Conservation (phyloP, 208 protist genomes). For the Leishmania guyanensis region DNA sequence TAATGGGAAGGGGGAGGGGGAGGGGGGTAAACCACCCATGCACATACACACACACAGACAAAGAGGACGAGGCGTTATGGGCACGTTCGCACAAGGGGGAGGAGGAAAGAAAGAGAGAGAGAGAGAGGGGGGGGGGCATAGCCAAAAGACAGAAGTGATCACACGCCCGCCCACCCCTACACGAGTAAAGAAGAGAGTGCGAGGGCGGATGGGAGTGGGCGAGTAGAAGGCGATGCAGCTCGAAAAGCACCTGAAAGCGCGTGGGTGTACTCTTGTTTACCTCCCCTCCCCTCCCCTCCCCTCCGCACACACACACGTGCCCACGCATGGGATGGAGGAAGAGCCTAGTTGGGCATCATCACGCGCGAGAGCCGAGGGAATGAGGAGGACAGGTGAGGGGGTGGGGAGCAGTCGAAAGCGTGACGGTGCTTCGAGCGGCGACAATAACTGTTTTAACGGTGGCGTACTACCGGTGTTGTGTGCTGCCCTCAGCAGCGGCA, state of each 20-base stretch:
- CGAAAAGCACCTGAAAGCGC: not conserved
- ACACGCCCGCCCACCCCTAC: not conserved
- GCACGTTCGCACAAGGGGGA: not conserved
- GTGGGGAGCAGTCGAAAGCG: not conserved
- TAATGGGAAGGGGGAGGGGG: not conserved
- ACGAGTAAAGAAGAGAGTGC: not conserved
- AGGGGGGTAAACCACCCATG: not conserved
- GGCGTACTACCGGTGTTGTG: not conserved
- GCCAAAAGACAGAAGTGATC: not conserved
- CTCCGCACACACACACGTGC: not conserved
- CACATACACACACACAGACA: not conserved
- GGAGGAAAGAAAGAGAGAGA: not conserved
- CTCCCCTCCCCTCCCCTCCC: too few species aligned
- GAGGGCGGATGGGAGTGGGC: not conserved
- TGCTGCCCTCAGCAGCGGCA: not conserved
- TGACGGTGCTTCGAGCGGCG: not conserved
- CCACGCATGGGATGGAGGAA: not conserved
- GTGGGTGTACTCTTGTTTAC: not conserved
- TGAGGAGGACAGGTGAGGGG: not conserved
- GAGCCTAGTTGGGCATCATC: not conserved
- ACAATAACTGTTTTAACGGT: not conserved
- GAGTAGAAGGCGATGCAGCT: not conserved
- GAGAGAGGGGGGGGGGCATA: too few species aligned
- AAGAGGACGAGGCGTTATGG: not conserved
- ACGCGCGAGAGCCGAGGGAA: not conserved